Conservation (phyloP, 495 filamentous ascomycete species). For the Gamarada debralockiae region DNA sequence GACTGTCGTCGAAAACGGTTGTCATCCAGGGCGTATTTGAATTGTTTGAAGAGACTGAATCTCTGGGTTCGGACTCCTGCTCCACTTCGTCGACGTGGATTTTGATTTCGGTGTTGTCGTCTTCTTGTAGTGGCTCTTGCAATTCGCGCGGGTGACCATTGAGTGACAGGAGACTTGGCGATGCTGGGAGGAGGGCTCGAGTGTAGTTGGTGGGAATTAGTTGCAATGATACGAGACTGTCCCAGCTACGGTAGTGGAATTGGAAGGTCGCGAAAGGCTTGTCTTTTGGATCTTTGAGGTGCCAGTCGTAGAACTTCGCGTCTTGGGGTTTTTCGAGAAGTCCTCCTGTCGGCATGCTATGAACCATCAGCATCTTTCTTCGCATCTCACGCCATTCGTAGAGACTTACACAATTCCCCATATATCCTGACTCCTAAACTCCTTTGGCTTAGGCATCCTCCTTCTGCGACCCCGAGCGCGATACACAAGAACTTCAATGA, state of each 20-base stretch:
- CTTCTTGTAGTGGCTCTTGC: constrained; percentile 1
- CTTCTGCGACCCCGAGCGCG: constrained; percentile 35
- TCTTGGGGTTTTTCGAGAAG: constrained; percentile 44
- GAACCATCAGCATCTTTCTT: neutral
- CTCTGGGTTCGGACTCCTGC: neutral
- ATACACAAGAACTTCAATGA: constrained; percentile 48
- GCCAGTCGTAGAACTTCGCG: constrained; percentile 40
- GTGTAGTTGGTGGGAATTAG: constrained; percentile 7
- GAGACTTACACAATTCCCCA: constrained; percentile 43
- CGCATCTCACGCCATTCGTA: neutral
- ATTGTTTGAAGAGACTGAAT: neutral
- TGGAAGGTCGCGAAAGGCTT: constrained; percentile 42
- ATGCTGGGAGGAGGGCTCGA: constrained; percentile 13
- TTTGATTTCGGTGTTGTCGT: neutral
- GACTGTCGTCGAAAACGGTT: constrained; percentile 8
- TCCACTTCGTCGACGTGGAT: neutral
- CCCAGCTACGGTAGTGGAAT: constrained; percentile 45
- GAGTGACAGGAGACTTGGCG: constrained; percentile 11
- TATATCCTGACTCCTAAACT: constrained; percentile 24
- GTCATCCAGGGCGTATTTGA: constrained; percentile 11
- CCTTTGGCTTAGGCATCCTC: constrained; percentile 30
- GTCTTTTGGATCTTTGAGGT: constrained; percentile 42
- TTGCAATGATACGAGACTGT: constrained; percentile 18
- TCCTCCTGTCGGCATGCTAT: constrained; percentile 39
- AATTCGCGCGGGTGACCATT: constrained; percentile 4